Percentiles rank a stretch among this genome's conserved stretches.
phyloP scores from a whole-genome alignment of 2,329 filamentous ascomycete species.

The Magnaporthiopsis poae region DNA sequence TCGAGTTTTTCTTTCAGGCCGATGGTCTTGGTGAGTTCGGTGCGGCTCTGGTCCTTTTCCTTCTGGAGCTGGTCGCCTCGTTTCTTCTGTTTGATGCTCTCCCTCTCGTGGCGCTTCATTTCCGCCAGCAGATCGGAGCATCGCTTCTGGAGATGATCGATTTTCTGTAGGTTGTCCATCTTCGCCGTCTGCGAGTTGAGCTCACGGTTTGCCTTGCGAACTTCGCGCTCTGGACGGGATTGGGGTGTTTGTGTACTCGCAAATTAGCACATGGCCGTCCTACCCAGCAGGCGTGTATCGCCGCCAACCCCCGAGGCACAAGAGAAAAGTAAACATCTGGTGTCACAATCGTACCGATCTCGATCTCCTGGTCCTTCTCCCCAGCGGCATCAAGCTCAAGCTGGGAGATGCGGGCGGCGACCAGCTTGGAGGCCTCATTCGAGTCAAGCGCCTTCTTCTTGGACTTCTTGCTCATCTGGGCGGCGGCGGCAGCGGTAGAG shows the following conservation, averaged over 20 bases:
- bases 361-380: constrained; percentile 88
- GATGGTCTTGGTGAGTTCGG: constrained; percentile 80
- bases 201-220: constrained; percentile 87
- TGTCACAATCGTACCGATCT: constrained; percentile 60
- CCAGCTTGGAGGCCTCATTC: constrained; percentile 79
- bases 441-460: constrained; percentile 76
- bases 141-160: constrained; percentile 80
- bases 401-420: constrained; percentile 89
- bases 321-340: neutral
- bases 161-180: constrained; percentile 83
- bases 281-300: constrained; percentile 13
- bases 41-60: constrained; percentile 82
- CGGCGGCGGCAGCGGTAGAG: constrained; percentile 33
- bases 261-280: neutral
- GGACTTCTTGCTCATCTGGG: constrained; percentile 58
- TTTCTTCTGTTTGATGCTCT: constrained; percentile 93
- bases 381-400: constrained; percentile 86
- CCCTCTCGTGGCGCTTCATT: constrained; percentile 90
- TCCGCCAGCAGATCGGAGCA: constrained; percentile 85
- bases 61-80: constrained; percentile 89
- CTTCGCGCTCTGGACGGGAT: constrained; percentile 66
- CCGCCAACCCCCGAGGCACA: constrained; percentile 18
- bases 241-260: neutral
- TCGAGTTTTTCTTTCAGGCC: constrained; percentile 93
- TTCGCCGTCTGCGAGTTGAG: constrained; percentile 80